Percentiles rank a stretch among this genome's conserved stretches.
These are phyloP conservation scores for Calycina herbarum DNA, from an alignment of 2,329 filamentous ascomycete species.

Conservation along the genomic window DNA sequence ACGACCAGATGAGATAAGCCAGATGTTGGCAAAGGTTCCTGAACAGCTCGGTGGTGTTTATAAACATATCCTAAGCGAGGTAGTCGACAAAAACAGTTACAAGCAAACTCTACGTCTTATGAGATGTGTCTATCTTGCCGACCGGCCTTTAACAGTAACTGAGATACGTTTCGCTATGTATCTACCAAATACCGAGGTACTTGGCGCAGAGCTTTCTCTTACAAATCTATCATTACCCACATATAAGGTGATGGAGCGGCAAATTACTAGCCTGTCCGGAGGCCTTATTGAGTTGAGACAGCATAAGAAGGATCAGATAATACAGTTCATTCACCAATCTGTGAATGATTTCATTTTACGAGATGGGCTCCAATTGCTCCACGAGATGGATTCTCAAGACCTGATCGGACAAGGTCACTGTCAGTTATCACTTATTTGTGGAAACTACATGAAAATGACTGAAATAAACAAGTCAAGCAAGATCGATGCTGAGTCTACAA, in stretches of 20 bases:
- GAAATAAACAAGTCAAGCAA: conserved; percentile 10
- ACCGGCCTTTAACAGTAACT: conserved; percentile 14
- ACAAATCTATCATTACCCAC: neutral
- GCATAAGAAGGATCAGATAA: conserved; percentile 20
- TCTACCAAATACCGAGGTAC: conserved; percentile 10
- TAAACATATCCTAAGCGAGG: conserved; percentile 22
- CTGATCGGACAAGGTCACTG: conserved; percentile 19
- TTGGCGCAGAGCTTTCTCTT: neutral
- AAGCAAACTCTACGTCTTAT: conserved; percentile 22
- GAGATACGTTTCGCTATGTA: conserved; percentile 13
- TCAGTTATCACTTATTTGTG: conserved; percentile 17
- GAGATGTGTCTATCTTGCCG: conserved; percentile 20
- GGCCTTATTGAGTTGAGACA: conserved; percentile 22
- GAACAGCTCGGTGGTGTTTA: conserved; percentile 22
- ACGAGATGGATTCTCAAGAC: neutral
- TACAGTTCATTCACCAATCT: conserved; percentile 43
- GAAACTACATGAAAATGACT: conserved; percentile 18
- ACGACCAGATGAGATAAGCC: conserved; percentile 9
- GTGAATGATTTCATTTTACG: conserved; percentile 42
- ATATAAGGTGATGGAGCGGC: conserved; percentile 12
- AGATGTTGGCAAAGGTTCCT: conserved; percentile 21
- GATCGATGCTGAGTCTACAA: conserved; percentile 4
- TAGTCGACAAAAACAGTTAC: conserved; percentile 18
- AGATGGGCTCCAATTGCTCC: conserved; percentile 20
- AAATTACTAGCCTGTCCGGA: conserved; percentile 20